Conservation (phyloP, 768 basidiomycete genomes). For the Lactifluus pinguis region DNA sequence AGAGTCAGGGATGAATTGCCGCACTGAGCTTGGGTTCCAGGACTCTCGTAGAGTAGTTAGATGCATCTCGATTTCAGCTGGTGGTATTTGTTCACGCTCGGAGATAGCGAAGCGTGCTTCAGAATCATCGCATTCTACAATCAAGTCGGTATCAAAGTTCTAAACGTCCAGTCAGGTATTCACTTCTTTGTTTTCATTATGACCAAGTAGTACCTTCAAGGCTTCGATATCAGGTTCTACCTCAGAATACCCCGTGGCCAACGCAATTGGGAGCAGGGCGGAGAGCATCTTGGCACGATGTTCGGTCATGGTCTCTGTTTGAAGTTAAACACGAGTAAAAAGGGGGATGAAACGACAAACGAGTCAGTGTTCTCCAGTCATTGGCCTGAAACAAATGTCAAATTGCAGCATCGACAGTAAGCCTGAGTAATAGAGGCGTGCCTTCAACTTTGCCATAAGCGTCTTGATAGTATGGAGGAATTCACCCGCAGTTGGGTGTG, state of each 20-base stretch:
- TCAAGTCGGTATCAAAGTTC: conserved; percentile 45
- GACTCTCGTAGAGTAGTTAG: conserved; percentile 21
- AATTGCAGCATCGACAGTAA: not conserved
- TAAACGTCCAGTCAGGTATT: conserved; percentile 15
- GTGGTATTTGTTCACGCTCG: conserved; percentile 10
- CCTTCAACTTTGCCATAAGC: conserved; percentile 61
- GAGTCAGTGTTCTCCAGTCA: conserved; percentile 59
- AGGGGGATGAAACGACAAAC: conserved; percentile 29
- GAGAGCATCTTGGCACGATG: conserved; percentile 35
- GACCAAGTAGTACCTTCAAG: conserved; percentile 34
- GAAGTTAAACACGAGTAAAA: not conserved
- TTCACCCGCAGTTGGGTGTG: conserved; percentile 42
- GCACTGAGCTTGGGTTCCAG: conserved; percentile 28
- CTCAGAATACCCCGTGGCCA: conserved; percentile 40
- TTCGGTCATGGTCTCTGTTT: conserved; percentile 39
- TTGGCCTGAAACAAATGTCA: conserved; percentile 35
- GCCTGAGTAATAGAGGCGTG: conserved; percentile 9
- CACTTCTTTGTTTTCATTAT: not conserved
- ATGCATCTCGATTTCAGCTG: conserved; percentile 21
- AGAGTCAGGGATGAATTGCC: conserved; percentile 32
- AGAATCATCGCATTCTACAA: conserved; percentile 34
- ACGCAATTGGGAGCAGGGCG: conserved; percentile 36
- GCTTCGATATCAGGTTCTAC: conserved; percentile 37
- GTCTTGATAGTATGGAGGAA: conserved; percentile 53
- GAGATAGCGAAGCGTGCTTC: conserved; percentile 28